Evolutionary conservation across 2,329 filamentous ascomycete genomes (phyloP).

Genomic region (Monosporascus sp.): DNA sequence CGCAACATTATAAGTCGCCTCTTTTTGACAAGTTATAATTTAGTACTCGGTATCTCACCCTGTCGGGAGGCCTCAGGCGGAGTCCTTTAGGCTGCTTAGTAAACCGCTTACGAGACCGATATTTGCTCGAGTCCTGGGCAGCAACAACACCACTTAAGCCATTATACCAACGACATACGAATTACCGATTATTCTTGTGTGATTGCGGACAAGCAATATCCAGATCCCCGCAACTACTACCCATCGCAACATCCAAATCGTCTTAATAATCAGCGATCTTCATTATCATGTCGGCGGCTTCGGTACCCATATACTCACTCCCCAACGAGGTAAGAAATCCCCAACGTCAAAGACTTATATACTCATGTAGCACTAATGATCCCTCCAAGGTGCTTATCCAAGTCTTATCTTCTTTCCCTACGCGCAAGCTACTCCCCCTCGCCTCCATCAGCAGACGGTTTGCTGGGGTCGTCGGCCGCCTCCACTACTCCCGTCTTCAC

Average conservation of each 20-base stretch:
- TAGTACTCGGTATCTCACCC: no score
- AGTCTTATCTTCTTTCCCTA: constrained; percentile 42
- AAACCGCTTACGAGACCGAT: no score
- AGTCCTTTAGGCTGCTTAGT: no score
- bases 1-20: no score
- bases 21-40: no score
- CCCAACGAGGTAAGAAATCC: constrained; percentile 27
- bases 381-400: constrained; percentile 42
- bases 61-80: no score
- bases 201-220: neutral
- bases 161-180: no score
- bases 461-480: constrained; percentile 54
- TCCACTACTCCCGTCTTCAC: constrained; percentile 60
- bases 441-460: constrained; percentile 57
- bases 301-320: constrained; percentile 23
- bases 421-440: constrained; percentile 49
- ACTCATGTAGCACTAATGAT: constrained; percentile 1
- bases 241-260: constrained; percentile 8
- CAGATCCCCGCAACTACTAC: neutral
- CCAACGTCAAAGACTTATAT: neutral
- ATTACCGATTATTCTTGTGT: neutral
- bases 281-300: constrained; percentile 15
- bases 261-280: constrained; percentile 9
- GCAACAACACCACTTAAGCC: no score
- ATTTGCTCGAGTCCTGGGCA: no score